Conservation (phyloP, 345 rosid species). For the Draba incana region DNA sequence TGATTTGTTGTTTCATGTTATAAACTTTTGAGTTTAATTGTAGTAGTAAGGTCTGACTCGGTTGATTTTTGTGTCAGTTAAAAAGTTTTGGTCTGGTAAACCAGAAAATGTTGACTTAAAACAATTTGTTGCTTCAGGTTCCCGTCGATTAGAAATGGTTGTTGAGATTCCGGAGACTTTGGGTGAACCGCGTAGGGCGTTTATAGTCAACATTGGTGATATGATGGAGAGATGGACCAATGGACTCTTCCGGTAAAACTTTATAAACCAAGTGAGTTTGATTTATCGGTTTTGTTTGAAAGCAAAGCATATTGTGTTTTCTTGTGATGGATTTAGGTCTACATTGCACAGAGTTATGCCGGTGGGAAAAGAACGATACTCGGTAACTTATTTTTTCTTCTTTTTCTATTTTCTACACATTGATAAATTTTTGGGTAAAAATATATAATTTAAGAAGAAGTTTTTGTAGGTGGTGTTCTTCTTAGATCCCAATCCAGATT, state of each 20-base stretch:
- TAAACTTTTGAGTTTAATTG: not conserved
- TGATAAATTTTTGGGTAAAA: not conserved
- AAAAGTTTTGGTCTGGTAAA: not conserved
- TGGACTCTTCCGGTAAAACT: constrained; percentile 70
- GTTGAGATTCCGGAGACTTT: not conserved
- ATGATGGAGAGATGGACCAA: constrained; percentile 98
- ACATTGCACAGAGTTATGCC: constrained; percentile 87
- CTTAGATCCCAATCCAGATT: constrained; percentile 66
- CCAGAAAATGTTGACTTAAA: not conserved
- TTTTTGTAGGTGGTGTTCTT: constrained; percentile 68
- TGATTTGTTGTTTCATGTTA: not conserved
- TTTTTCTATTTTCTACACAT: constrained; percentile 9
- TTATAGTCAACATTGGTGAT: constrained; percentile 81
- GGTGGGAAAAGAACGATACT: constrained; percentile 80
- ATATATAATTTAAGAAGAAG: not conserved
- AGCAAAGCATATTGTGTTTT: constrained; percentile 11
- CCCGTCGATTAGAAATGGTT: constrained; percentile 28
- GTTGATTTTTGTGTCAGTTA: not conserved
- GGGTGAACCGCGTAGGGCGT: constrained; percentile 52
- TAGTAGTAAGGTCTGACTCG: not conserved
- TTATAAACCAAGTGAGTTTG: not conserved
- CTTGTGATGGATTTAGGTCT: constrained; percentile 51
- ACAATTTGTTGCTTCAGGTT: constrained; percentile 49
- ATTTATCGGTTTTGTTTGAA: not conserved
- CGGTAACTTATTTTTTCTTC: constrained; percentile 48